A percentile compares a stretch with the other conserved stretches of the same genome.
Evolutionary conservation across 768 basidiomycete genomes (phyloP).

Genomic region (Tephrocybe rancida): DNA sequence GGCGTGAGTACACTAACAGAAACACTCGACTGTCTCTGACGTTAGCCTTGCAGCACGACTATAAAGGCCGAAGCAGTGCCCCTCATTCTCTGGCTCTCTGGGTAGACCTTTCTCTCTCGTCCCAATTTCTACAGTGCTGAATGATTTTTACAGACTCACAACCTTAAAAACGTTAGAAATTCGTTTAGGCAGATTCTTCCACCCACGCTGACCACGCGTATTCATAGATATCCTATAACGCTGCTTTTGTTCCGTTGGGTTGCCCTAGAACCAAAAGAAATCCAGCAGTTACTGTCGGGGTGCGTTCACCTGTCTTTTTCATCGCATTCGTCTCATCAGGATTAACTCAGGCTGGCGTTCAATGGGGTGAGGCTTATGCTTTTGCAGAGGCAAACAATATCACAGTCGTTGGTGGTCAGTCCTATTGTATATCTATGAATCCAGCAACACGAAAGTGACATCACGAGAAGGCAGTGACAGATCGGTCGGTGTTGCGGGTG

Average conservation of each 20-base stretch:
- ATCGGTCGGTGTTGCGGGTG: constrained; percentile 43
- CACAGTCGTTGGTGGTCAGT: constrained; percentile 44
- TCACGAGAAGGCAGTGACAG: constrained; percentile 33
- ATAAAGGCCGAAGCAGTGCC: constrained; percentile 49
- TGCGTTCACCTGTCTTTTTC: constrained; percentile 18
- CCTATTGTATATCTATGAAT: not conserved
- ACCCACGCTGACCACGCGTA: not conserved
- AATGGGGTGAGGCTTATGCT: constrained; percentile 43
- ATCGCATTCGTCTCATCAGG: not conserved
- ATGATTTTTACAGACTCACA: constrained; percentile 34
- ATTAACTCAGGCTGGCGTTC: constrained; percentile 40
- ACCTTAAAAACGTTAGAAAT: constrained; percentile 36
- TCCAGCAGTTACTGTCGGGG: constrained; percentile 38
- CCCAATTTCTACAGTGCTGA: not conserved
- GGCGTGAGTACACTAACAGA: constrained; percentile 35
- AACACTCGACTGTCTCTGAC: not conserved
- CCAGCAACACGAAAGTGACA: not conserved
- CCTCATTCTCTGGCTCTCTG: constrained; percentile 45
- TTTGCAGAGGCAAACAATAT: constrained; percentile 47
- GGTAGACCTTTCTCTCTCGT: no score
- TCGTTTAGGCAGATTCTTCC: not conserved
- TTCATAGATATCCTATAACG: constrained; percentile 34
- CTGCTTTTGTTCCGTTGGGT: constrained; percentile 36
- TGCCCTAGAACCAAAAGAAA: constrained; percentile 26
- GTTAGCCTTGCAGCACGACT: constrained; percentile 41